Percentiles rank a stretch among this genome's conserved stretches.
These are phyloP conservation scores for Akanthomyces uredinophilus DNA, from an alignment of 2,329 filamentous ascomycete genomes.

Conservation along the genomic window DNA sequence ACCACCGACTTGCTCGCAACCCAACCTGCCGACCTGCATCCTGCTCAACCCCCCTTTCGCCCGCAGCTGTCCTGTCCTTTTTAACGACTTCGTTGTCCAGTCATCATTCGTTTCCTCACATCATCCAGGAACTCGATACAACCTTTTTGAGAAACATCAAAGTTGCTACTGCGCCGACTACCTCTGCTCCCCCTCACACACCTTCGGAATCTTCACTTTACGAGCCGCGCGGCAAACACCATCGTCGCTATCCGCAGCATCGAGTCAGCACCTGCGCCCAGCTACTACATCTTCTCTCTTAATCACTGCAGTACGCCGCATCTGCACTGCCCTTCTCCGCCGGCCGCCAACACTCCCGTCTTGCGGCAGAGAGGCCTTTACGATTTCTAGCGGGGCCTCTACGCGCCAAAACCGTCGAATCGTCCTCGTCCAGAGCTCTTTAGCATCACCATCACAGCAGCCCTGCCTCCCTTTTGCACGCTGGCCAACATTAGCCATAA, in stretches of 20 bases:
- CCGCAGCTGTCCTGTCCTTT: background rate
- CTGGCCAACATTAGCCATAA: conserved; percentile 18
- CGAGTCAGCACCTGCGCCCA: background rate
- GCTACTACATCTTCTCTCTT: background rate
- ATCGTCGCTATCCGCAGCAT: background rate
- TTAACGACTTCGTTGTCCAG: background rate
- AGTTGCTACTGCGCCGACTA: background rate
- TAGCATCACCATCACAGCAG: background rate
- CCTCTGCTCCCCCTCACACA: conserved; percentile 8
- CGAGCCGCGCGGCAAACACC: background rate
- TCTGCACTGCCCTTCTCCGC: background rate
- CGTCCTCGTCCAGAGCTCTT: background rate
- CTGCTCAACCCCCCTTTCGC: background rate
- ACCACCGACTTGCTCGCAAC: background rate
- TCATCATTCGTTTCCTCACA: background rate
- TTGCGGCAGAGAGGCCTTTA: background rate
- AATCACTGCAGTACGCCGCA: too few species aligned
- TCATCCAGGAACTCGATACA: background rate
- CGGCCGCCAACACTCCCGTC: background rate
- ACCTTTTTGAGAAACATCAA: background rate
- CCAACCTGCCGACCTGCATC: background rate
- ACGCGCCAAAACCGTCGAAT: background rate
- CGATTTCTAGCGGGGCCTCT: conserved; percentile 4
- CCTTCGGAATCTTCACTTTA: background rate
- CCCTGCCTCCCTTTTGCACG: background rate